Conservation (phyloP, 1,139 yeast genomes). For the Geotrichum restrictum region DNA sequence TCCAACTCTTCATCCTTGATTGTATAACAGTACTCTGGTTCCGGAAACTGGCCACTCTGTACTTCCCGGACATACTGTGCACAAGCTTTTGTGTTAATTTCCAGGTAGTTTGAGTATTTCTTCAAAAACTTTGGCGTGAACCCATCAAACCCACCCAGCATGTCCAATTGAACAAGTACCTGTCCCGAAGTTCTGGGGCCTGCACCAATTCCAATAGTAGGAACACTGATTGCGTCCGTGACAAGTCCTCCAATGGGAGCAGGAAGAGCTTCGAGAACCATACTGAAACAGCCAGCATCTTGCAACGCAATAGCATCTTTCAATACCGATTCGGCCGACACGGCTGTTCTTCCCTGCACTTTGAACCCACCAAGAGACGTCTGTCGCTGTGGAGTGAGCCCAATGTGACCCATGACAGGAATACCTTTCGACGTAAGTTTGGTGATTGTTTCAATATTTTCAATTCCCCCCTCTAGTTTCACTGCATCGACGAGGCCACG, state of each 20-base stretch:
- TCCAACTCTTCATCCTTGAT: slow-evolving; percentile 63
- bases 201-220: slow-evolving; percentile 96
- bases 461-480: slow-evolving; percentile 81
- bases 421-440: slow-evolving; percentile 64
- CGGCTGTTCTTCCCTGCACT: slow-evolving; percentile 67
- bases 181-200: slow-evolving; percentile 84
- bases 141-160: slow-evolving; percentile 62
- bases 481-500: slow-evolving; percentile 69
- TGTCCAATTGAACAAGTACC: slow-evolving; percentile 81
- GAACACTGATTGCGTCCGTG: slow-evolving; percentile 57
- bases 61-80: slow-evolving; percentile 59
- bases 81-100: slow-evolving; percentile 52
- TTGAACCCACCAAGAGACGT: slow-evolving; percentile 80
- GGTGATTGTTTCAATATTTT: slow-evolving; percentile 48
- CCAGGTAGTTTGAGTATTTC: slow-evolving; percentile 54
- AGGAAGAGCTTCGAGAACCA: slow-evolving; percentile 86
- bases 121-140: slow-evolving; percentile 74
- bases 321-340: slow-evolving; percentile 55
- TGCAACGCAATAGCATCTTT: slow-evolving; percentile 69
- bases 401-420: slow-evolving; percentile 90
- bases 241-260: slow-evolving; percentile 62
- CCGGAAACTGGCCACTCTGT: slow-evolving; percentile 54
- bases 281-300: slow-evolving; percentile 69
- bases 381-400: slow-evolving; percentile 85
- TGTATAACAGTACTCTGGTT: slow-evolving; percentile 62